Evolutionary conservation across 192 early-diverging fungal genomes (phyloP).

Genomic region (Endogone sp.): DNA sequence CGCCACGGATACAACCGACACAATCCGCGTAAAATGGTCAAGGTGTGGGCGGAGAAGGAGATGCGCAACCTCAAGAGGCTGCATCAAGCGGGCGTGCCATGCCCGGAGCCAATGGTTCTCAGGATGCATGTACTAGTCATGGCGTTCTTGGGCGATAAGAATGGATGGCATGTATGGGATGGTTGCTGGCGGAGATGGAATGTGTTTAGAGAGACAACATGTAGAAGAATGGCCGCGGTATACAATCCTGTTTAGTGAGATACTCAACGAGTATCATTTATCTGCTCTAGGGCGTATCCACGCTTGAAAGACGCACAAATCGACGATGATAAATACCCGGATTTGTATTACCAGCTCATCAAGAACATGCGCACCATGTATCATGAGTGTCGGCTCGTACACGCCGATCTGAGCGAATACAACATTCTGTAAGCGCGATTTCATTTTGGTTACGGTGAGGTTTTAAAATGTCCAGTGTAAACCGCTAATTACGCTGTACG

Average conservation of each 20-base stretch:
- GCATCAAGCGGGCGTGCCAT: slow-evolving; percentile 78
- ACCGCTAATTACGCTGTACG: not conserved
- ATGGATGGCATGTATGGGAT: slow-evolving; percentile 63
- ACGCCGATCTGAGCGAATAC: slow-evolving; percentile 98
- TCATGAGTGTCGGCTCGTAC: slow-evolving; percentile 89
- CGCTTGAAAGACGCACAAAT: slow-evolving; percentile 92
- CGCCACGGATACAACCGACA: slow-evolving; percentile 89
- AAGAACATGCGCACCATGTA: slow-evolving; percentile 90
- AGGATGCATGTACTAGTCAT: slow-evolving; percentile 95
- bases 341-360: slow-evolving; percentile 79
- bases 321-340: slow-evolving; percentile 63
- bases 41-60: slow-evolving; percentile 98
- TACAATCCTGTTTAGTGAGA: not conserved
- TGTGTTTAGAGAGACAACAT: not conserved
- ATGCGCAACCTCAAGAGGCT: slow-evolving; percentile 97
- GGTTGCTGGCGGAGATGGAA: not conserved
- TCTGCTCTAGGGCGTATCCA: slow-evolving; percentile 70
- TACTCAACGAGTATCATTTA: not conserved
- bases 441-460: not conserved
- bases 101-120: slow-evolving; percentile 83
- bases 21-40: slow-evolving; percentile 98
- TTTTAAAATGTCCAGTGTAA: not conserved
- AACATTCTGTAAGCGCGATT: slow-evolving; percentile 92
- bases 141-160: slow-evolving; percentile 87
- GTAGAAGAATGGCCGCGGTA: not conserved